A percentile compares a stretch with the other conserved stretches of the same genome.
Evolutionary conservation across 176 grass and related monocot species (phyloP).

Genomic region (Raddia distichophylla): DNA sequence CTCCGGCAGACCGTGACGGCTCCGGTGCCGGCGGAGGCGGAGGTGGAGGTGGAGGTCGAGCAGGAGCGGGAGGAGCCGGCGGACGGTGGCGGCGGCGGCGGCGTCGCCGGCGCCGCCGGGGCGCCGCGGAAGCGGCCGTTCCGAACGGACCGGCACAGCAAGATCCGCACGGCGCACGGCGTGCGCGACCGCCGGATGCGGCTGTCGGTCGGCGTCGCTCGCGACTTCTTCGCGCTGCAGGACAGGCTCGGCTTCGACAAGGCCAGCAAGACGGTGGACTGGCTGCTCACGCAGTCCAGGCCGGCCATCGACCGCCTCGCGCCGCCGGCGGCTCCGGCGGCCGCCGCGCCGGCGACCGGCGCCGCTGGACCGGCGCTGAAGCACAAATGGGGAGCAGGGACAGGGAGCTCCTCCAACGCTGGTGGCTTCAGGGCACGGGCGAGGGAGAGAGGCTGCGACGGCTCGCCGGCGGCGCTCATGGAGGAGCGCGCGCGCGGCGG

Average conservation of each 20-base stretch:
- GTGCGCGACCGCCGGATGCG: conserved; percentile 86
- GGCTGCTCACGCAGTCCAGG: conserved; percentile 81
- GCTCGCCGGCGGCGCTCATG: background rate
- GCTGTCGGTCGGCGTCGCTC: conserved; percentile 73
- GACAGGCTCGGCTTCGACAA: conserved; percentile 88
- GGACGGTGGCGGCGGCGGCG: background rate
- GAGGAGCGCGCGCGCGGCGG: conserved; percentile 10
- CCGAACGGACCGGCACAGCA: conserved; percentile 84
- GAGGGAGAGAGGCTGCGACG: conserved; percentile 26
- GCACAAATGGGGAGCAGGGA: conserved; percentile 32
- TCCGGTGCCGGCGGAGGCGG: background rate
- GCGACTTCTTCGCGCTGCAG: conserved; percentile 84
- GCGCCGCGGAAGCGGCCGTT: conserved; percentile 46
- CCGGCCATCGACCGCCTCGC: conserved; percentile 63
- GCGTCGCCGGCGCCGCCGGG: background rate
- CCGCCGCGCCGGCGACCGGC: background rate
- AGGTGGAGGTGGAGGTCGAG: background rate
- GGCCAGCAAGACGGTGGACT: conserved; percentile 80
- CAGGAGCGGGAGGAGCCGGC: background rate
- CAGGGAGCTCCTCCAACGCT: conserved; percentile 31
- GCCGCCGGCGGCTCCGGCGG: background rate
- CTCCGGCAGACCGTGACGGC: conserved; percentile 31
- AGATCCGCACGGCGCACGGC: conserved; percentile 85
- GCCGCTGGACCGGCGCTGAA: background rate
- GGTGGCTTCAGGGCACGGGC: conserved; percentile 14